Percentiles rank a stretch among this genome's conserved stretches.
phyloP scores from a whole-genome alignment of 2,329 filamentous ascomycete species.

The Bisporella sp. region DNA sequence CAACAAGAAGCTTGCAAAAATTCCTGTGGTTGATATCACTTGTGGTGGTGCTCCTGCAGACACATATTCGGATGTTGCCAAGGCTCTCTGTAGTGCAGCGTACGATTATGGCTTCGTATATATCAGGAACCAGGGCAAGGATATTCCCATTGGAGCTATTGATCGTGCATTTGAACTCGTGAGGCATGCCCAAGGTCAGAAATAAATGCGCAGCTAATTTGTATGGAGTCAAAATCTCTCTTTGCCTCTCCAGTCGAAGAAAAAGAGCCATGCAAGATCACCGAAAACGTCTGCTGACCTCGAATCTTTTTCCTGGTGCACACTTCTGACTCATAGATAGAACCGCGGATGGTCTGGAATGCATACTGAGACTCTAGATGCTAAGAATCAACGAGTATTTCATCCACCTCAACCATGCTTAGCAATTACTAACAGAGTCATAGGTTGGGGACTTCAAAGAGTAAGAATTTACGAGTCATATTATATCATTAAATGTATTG shows the following conservation, averaged over 20 bases:
- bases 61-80: too few species aligned
- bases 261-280: constrained; percentile 69
- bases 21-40: constrained; percentile 75
- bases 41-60: too few species aligned
- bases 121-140: constrained; percentile 65
- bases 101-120: constrained; percentile 84
- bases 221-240: constrained; percentile 57
- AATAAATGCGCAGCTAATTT: not conserved
- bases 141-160: constrained; percentile 61
- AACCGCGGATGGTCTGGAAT: constrained; percentile 87
- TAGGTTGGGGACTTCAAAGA: constrained; percentile 84
- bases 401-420: not conserved
- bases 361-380: constrained; percentile 83
- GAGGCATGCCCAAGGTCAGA: constrained; percentile 11
- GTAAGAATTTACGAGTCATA: constrained; percentile 37
- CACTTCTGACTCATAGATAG: constrained; percentile 35
- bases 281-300: constrained; percentile 43
- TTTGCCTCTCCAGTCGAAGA: constrained; percentile 65
- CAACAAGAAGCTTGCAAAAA: constrained; percentile 27
- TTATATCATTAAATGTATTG: constrained; percentile 2
- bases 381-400: constrained; percentile 67
- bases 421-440: constrained; percentile 6
- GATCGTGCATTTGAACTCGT: constrained; percentile 70
- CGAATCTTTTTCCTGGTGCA: constrained; percentile 16
- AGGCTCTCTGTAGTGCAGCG: constrained; percentile 69